A percentile compares a stretch with the other conserved stretches of the same genome.
phyloP scores from a whole-genome alignment of 495 filamentous ascomycete species.

The Penicillium bovifimosum region DNA sequence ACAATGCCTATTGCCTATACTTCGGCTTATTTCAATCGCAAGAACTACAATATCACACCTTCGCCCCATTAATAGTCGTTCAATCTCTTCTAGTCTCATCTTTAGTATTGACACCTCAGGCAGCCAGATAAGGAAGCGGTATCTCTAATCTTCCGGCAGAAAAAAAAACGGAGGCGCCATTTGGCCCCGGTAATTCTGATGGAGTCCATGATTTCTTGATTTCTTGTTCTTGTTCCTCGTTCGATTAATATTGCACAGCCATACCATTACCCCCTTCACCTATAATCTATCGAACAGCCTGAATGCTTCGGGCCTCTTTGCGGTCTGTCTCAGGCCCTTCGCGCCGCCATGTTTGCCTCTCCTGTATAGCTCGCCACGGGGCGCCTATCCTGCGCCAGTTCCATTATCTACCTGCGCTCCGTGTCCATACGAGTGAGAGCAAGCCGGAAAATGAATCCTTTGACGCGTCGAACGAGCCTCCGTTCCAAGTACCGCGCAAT shows the following conservation, averaged over 20 bases:
- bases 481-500: background rate
- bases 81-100: background rate
- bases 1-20: too few relatives aligned
- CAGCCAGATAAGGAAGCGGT: constrained; percentile 9
- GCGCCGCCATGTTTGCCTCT: constrained; percentile 34
- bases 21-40: too few relatives aligned
- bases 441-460: background rate
- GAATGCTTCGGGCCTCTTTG: constrained; percentile 39
- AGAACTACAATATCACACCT: too few relatives aligned
- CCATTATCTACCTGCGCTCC: constrained; percentile 14
- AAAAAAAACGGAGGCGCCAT: constrained; percentile 19
- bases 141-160: constrained; percentile 12
- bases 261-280: background rate
- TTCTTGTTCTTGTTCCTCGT: background rate
- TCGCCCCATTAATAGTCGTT: too few relatives aligned
- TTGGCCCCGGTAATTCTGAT: background rate
- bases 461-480: background rate
- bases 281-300: constrained; percentile 7
- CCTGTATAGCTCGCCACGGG: constrained; percentile 29
- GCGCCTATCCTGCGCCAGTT: constrained; percentile 27
- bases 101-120: background rate
- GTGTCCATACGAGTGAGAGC: background rate
- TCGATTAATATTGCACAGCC: background rate
- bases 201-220: background rate
- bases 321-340: constrained; percentile 40